phyloP scores from a whole-genome alignment of 169 alveolate species.

The Plasmodium sp. region DNA sequence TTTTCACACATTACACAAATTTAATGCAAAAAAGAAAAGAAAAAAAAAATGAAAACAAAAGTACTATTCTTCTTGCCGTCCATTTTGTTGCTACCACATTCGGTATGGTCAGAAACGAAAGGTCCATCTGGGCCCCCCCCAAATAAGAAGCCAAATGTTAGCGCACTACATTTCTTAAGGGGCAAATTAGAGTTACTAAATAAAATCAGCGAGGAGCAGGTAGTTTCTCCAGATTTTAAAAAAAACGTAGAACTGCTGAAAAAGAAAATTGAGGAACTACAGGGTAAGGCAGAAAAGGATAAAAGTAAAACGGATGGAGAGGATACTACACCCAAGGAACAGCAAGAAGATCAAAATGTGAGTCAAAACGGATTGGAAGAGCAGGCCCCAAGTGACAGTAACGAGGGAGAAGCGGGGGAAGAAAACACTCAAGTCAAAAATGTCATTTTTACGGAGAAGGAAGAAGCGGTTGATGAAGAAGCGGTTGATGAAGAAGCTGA shows the following conservation, averaged over 20 bases:
- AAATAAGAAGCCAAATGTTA: neutral
- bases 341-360: neutral
- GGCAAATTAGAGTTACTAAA: neutral
- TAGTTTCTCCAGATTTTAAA: neutral
- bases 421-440: too few species aligned
- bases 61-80: neutral
- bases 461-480: neutral
- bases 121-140: neutral
- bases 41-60: neutral
- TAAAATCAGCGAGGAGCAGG: neutral
- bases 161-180: neutral
- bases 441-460: neutral
- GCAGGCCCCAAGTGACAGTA: neutral
- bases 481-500: neutral
- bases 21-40: neutral
- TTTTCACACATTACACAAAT: too few species aligned
- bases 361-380: neutral
- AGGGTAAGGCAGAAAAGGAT: neutral
- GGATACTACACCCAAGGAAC: neutral
- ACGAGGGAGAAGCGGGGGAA: neutral
- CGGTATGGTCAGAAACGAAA: neutral
- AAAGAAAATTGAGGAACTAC: neutral
- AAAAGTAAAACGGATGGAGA: neutral
- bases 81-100: neutral
- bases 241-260: neutral